Evolutionary conservation across 2,329 filamentous ascomycete species (phyloP).

Genomic region (Beauveria caledonica): DNA sequence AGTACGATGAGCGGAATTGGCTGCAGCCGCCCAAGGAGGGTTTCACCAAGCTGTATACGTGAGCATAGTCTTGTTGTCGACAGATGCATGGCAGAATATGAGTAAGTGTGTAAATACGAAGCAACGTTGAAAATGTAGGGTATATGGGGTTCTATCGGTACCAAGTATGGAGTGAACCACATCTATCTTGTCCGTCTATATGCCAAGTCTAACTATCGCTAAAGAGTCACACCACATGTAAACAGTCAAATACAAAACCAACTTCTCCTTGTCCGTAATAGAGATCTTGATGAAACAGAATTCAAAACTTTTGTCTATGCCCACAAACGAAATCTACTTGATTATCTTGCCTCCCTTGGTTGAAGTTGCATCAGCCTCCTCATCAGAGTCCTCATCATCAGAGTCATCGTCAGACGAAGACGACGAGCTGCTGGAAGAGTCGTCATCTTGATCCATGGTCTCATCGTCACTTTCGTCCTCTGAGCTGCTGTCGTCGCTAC

Average conservation of each 20-base stretch:
- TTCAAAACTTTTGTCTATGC: slow-evolving; percentile 3
- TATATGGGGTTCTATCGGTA: slow-evolving; percentile 5
- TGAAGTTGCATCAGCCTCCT: slow-evolving; percentile 14
- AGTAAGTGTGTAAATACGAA: not conserved
- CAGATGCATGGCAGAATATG: not conserved
- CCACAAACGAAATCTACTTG: slow-evolving; percentile 5
- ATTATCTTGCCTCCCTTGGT: slow-evolving; percentile 5
- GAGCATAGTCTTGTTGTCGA: not conserved
- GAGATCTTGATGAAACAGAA: not conserved
- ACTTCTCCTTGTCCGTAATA: slow-evolving; percentile 1
- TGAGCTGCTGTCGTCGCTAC: slow-evolving; percentile 7
- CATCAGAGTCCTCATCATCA: slow-evolving; percentile 27
- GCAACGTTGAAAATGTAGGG: not conserved
- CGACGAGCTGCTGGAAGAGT: slow-evolving; percentile 35
- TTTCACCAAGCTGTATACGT: slow-evolving; percentile 60
- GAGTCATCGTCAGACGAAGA: slow-evolving; percentile 30
- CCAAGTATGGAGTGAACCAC: slow-evolving; percentile 5
- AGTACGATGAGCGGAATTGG: slow-evolving; percentile 88
- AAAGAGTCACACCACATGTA: not conserved
- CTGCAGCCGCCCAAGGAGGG: slow-evolving; percentile 74
- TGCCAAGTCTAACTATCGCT: slow-evolving; percentile 11
- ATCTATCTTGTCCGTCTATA: slow-evolving; percentile 16
- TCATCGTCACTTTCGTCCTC: slow-evolving; percentile 13
- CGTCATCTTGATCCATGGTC: slow-evolving; percentile 16
- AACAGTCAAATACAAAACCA: not conserved